Evolutionary conservation across 129 eudicot genomes (phyloP).

Genomic region (Escallonia herrerae): DNA sequence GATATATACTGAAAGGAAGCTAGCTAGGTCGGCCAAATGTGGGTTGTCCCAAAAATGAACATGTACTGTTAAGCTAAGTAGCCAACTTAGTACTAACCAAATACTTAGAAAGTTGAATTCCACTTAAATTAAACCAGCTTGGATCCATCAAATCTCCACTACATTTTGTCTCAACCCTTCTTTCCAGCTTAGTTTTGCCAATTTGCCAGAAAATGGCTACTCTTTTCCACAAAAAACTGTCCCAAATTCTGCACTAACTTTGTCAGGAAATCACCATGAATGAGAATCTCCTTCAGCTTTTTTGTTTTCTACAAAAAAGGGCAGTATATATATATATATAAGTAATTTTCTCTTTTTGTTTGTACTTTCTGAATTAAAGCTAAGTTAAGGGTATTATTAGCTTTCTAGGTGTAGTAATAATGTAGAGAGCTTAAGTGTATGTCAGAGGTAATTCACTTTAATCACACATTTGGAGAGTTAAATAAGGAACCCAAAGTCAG

Average conservation of each 20-base stretch:
- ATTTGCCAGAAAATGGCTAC: not conserved
- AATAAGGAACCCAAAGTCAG: not conserved
- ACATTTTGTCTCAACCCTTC: conserved; percentile 23
- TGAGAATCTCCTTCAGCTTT: no score
- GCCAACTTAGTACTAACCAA: no score
- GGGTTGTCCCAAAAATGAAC: no score
- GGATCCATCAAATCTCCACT: conserved; percentile 32
- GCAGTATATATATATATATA: no score
- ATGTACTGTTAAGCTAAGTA: no score
- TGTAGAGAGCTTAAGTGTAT: conserved; percentile 9
- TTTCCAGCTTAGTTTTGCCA: not conserved
- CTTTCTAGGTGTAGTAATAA: not conserved
- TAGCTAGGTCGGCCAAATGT: no score
- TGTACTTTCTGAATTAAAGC: not conserved
- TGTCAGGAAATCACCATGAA: not conserved
- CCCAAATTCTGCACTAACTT: not conserved
- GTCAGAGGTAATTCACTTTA: conserved; percentile 10
- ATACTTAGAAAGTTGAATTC: conserved; percentile 16
- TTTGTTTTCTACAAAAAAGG: no score
- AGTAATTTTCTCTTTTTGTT: not conserved
- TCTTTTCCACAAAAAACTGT: not conserved
- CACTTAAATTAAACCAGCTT: conserved; percentile 14
- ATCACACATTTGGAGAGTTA: not conserved
- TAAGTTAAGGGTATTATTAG: not conserved
- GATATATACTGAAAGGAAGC: no score